These are phyloP conservation scores for Quillaja saponaria DNA, from an alignment of 306 rosid genomes.

Conservation along the genomic window DNA sequence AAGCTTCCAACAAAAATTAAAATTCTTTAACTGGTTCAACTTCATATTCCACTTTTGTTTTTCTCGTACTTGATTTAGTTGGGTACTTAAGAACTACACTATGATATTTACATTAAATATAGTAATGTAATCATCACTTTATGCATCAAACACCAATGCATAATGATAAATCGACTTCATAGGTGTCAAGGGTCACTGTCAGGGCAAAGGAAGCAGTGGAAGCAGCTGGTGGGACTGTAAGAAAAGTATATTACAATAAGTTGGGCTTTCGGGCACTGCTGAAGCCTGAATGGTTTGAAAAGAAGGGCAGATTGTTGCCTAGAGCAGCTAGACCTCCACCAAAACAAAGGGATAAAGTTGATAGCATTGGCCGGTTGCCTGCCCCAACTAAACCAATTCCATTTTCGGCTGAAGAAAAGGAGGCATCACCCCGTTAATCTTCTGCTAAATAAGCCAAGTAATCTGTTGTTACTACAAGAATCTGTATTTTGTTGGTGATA, in stretches of 20 bases:
- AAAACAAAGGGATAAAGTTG: constrained; percentile 75
- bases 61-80: no score
- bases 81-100: no score
- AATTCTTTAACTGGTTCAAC: no score
- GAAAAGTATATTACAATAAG: constrained; percentile 86
- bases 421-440: constrained; percentile 34
- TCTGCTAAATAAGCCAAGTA: constrained; percentile 20
- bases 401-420: constrained; percentile 50
- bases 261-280: constrained; percentile 79
- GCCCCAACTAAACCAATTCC: constrained; percentile 91
- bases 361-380: constrained; percentile 91
- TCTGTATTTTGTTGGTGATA: constrained; percentile 13
- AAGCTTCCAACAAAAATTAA: no score
- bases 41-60: no score
- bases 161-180: constrained; percentile 23
- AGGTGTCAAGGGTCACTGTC: constrained; percentile 94
- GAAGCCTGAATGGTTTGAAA: constrained; percentile 92
- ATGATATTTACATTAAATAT: no score
- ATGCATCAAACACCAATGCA: constrained; percentile 11
- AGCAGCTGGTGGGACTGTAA: constrained; percentile 89
- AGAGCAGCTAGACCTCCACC: constrained; percentile 97
- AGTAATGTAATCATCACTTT: no score
- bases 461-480: constrained; percentile 18
- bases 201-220: constrained; percentile 89
- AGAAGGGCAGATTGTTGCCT: constrained; percentile 92